Conservation (phyloP, 768 basidiomycete species). For the Lactarius pseudohatsudake region DNA sequence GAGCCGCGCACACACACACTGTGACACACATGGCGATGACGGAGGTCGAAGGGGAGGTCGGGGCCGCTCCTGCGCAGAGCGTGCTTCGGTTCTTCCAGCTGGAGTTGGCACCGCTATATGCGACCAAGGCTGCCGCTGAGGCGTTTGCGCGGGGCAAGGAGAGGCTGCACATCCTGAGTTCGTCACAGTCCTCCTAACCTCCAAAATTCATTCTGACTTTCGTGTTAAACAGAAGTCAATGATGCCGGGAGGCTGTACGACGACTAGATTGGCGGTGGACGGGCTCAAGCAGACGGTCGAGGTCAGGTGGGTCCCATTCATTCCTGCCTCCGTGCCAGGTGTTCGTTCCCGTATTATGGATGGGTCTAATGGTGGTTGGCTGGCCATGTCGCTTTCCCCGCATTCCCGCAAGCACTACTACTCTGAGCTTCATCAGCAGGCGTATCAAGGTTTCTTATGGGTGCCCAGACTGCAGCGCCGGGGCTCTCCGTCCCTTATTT, state of each 20-base stretch:
- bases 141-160: not conserved
- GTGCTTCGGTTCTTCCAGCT: not conserved
- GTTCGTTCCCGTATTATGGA: too few relatives aligned
- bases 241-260: conserved; percentile 9
- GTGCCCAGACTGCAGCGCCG: too few relatives aligned
- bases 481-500: too few relatives aligned
- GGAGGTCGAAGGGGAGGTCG: too few relatives aligned
- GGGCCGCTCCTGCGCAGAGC: too few relatives aligned
- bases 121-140: conserved; percentile 1
- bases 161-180: conserved; percentile 6
- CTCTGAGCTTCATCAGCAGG: too few relatives aligned
- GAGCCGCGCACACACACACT: not conserved
- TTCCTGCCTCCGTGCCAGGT: too few relatives aligned
- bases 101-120: not conserved
- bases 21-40: not conserved
- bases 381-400: conserved; percentile 10
- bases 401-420: conserved; percentile 7
- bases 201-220: not conserved
- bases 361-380: not conserved
- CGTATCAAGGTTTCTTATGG: too few relatives aligned
- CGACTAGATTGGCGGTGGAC: conserved; percentile 1
- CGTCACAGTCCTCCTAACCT: not conserved
- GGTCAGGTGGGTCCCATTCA: conserved; percentile 1
- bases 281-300: conserved; percentile 2
- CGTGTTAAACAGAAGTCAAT: not conserved